A percentile compares a stretch with the other conserved stretches of the same genome.
Evolutionary conservation across 371 early-diverging fungal species (phyloP).

Genomic region (Rhizopus sp.): DNA sequence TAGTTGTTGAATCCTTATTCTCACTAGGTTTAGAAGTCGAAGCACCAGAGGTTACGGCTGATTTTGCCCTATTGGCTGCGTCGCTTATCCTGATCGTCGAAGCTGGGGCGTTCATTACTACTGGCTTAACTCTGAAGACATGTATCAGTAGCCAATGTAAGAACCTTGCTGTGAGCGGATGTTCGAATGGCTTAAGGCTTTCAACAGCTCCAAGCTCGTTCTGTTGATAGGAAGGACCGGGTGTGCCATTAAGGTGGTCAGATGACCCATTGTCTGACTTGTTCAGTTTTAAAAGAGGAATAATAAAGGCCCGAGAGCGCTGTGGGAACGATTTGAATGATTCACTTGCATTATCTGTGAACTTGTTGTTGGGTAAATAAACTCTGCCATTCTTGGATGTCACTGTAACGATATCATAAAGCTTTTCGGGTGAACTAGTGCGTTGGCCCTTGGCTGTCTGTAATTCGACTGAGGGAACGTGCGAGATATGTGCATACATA

Average conservation of each 20-base stretch:
- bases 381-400: conserved; percentile 5
- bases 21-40: neutral
- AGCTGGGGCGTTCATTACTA: neutral
- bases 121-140: conserved; percentile 16
- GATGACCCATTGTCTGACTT: neutral
- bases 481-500: neutral
- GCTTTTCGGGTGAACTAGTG: neutral
- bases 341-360: neutral
- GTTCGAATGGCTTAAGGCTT: conserved; percentile 17
- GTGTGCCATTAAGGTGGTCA: neutral
- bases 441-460: neutral
- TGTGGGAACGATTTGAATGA: neutral
- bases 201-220: neutral
- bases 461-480: conserved; percentile 3
- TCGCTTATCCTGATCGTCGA: neutral
- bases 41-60: neutral
- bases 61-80: neutral
- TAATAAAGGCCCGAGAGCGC: neutral
- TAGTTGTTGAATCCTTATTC: neutral
- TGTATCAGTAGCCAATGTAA: conserved; percentile 26
- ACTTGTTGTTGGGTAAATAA: conserved; percentile 9
- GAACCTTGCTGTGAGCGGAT: conserved; percentile 22
- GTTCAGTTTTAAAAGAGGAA: neutral
- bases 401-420: conserved; percentile 10
- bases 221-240: neutral